phyloP scores from a whole-genome alignment of 208 protist genomes.

The Vickermania ingenoplastis region DNA sequence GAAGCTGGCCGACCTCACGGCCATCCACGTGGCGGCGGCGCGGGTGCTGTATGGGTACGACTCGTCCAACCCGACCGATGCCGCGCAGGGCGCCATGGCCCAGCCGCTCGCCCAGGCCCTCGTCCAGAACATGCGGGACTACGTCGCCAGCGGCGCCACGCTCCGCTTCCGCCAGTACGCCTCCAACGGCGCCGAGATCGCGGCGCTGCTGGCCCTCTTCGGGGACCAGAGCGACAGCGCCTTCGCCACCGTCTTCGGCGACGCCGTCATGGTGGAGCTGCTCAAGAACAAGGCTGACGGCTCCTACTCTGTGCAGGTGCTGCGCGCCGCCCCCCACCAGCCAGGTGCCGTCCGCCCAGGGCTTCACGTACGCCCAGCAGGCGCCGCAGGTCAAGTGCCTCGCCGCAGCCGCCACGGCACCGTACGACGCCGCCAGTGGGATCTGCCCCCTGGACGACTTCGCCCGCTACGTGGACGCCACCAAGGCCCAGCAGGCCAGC shows the following conservation, averaged over 20 bases:
- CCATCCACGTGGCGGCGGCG: neutral
- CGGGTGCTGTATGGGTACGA: slow-evolving; percentile 25
- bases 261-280: slow-evolving; percentile 45
- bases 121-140: slow-evolving; percentile 26
- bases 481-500: slow-evolving; percentile 5
- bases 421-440: slow-evolving; percentile 26
- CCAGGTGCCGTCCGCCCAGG: slow-evolving; percentile 19
- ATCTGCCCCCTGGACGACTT: slow-evolving; percentile 22
- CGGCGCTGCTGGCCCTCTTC: slow-evolving; percentile 31
- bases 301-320: slow-evolving; percentile 36
- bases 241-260: slow-evolving; percentile 30
- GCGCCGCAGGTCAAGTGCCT: slow-evolving; percentile 31
- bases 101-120: slow-evolving; percentile 35
- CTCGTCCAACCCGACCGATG: slow-evolving; percentile 11
- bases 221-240: slow-evolving; percentile 26
- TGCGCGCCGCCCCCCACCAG: slow-evolving; percentile 29
- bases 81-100: slow-evolving; percentile 18
- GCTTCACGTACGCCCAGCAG: slow-evolving; percentile 21
- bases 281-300: slow-evolving; percentile 32
- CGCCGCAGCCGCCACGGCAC: slow-evolving; percentile 11
- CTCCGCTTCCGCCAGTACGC: slow-evolving; percentile 60
- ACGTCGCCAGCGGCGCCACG: slow-evolving; percentile 17
- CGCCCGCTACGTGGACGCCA: slow-evolving; percentile 12
- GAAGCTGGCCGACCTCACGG: neutral
- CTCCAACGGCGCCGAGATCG: slow-evolving; percentile 40